Conservation (phyloP, 176 grass and related monocot genomes). For the Musa schizocarpa region DNA sequence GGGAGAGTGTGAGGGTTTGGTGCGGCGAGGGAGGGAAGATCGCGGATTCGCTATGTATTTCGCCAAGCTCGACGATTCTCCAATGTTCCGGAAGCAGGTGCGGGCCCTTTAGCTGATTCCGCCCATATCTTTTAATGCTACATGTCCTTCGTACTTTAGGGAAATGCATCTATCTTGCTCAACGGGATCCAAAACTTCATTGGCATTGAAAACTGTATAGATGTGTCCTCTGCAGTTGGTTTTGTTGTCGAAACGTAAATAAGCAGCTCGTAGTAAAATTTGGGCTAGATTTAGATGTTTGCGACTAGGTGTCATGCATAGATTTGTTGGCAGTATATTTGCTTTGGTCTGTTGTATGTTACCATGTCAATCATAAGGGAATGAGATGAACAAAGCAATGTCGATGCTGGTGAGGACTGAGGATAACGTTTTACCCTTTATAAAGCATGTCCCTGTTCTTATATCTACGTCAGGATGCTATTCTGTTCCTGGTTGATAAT, state of each 20-base stretch:
- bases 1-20: constrained; percentile 18
- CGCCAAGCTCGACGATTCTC: constrained; percentile 91
- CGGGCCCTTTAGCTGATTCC: constrained; percentile 10
- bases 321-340: background rate
- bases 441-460: background rate
- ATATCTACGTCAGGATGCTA: background rate
- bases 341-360: background rate
- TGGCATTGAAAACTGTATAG: background rate
- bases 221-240: background rate
- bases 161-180: background rate
- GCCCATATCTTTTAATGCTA: background rate
- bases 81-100: constrained; percentile 98
- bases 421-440: no score
- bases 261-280: background rate
- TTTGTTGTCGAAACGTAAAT: background rate
- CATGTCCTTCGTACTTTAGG: background rate
- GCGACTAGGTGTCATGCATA: background rate
- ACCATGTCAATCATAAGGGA: background rate
- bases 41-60: constrained; percentile 55
- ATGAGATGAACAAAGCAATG: background rate
- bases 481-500: background rate
- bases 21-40: constrained; percentile 24
- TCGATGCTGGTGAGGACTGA: no score
- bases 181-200: background rate
- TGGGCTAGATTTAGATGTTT: background rate